Base-by-base conservation (phyloP, 345 rosid genomes). In the Eucalyptus paniculata region DNA sequence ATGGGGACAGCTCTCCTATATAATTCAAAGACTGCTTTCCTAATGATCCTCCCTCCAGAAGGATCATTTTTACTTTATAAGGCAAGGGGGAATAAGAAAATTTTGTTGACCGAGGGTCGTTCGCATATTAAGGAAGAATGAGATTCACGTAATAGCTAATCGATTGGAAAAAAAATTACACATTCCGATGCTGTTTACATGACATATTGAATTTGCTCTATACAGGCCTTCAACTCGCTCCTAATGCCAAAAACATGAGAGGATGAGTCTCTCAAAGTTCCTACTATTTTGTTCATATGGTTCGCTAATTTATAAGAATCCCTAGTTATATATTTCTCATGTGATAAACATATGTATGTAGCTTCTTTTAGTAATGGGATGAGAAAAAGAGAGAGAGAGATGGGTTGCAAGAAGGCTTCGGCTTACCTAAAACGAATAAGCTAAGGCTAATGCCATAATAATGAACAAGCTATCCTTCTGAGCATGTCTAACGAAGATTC, bases 1-100 rank as follows among this genome's bases (percentile, higher is more conserved):
- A 91, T n/a, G 91, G 92, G 89, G 95, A 93, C 93, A 89, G 89
- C 92, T 92, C 92, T 90, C 93, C 93, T 89, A 87, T 77, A 77
- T 77, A 69, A 13, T 89, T 87, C 93, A 87, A 91, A 91, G 92
- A 86, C 91, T 87, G 83, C 89, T 89, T 88, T 93, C 90, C 91
- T 91, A 92, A 90, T 89, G 89, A 77, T 88, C 90, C 86, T 81
- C 89, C 80, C 88, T 51, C 69, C 86, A 47, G 72, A 93, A 92
- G 92, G 92, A 51, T 32, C 45, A 21, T 50, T 50, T 86, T 32
- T 24, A 32, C 44, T 12, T 32, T 21, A 37, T 37, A 11, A 37
- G 83, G 83, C 6, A 77, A 21, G 28, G 8, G 5, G 28, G 83
- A 23, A 37, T 77, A 37, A 77, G 83, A 40, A 37, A 37, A 19